Base-by-base conservation (phyloP, 2,329 filamentous ascomycete genomes). In the Septoria petroselini region DNA sequence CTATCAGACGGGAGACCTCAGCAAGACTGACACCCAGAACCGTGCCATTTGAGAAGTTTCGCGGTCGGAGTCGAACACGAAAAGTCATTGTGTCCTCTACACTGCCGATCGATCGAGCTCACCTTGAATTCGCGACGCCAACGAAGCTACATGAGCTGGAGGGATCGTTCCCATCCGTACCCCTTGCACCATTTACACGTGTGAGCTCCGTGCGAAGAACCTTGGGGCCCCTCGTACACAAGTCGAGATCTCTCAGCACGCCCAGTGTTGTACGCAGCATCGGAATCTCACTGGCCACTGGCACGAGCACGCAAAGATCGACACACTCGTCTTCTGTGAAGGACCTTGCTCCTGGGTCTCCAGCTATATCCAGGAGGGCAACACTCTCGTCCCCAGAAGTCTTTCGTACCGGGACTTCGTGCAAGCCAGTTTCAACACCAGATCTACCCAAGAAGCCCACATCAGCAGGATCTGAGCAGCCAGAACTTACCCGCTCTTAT, bases 111-210 rank as follows among this genome's bases (percentile, higher is more conserved):
- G 12, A 33, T 14, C 45, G 37, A 21, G 35, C 37, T 17, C 18
- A 5, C 7, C 21, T 21, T 8, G 23, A 47, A 12, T 25, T 25
- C 33, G 41, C 41, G 3, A 45, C 41, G 5, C 31, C 31, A 17
- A 23, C 34, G 7, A 45, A 14, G 21, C 7, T 18, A n/a, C 12
- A n/a, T 3, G 12, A 45, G 11, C 35, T 45, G 19, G 41, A 31
- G 8, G 31, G 35, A 7, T 8, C 25, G 4, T 35, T 45, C 15
- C 41, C 41, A 15, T 45, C 31, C n/a, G 41, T 35, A 31, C 35
- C 41, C 25, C n/a, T n/a, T n/a, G n/a, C 30, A 31, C 12, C 35
- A 45, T 14, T 30, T 31, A 2, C 41, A 35, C 17, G 41, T 15
- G 15, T 15, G 29, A 37, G 19, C 31, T 17, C 15, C 21, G 18